A percentile compares a stretch with the other conserved stretches of the same genome.
Conservation (phyloP, 805 yeast species). For the Saturnispora silvae region DNA sequence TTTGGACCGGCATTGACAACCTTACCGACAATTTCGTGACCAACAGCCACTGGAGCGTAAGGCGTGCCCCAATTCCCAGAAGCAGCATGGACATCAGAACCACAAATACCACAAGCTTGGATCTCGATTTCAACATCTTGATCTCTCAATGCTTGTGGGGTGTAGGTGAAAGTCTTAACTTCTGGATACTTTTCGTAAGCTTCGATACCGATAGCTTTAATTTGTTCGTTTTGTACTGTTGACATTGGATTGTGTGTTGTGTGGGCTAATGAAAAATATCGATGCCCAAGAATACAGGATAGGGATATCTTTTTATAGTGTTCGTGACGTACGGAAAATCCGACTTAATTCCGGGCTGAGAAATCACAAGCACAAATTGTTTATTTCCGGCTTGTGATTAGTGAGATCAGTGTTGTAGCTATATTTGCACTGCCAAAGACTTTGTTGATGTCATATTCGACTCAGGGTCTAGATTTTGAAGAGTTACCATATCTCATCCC, state of each 20-base stretch:
- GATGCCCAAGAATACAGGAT: no score
- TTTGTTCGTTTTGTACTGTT: constrained; percentile 7
- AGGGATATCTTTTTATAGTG: no score
- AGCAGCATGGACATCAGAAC: constrained; percentile 39
- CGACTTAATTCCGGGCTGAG: background rate
- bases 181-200: constrained; percentile 13
- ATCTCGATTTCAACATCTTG: constrained; percentile 33
- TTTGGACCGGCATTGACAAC: constrained; percentile 31
- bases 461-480: no score
- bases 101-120: constrained; percentile 39
- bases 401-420: no score
- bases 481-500: no score
- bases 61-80: constrained; percentile 21
- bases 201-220: constrained; percentile 14
- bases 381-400: no score
- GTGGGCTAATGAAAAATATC: background rate
- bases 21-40: constrained; percentile 39
- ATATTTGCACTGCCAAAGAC: no score
- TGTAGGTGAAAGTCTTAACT: constrained; percentile 14
- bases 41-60: constrained; percentile 24
- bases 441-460: no score
- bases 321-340: no score
- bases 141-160: constrained; percentile 13
- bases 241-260: background rate
- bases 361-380: no score